phyloP scores from a whole-genome alignment of 805 yeast genomes.

The Candida sanyiensis region DNA sequence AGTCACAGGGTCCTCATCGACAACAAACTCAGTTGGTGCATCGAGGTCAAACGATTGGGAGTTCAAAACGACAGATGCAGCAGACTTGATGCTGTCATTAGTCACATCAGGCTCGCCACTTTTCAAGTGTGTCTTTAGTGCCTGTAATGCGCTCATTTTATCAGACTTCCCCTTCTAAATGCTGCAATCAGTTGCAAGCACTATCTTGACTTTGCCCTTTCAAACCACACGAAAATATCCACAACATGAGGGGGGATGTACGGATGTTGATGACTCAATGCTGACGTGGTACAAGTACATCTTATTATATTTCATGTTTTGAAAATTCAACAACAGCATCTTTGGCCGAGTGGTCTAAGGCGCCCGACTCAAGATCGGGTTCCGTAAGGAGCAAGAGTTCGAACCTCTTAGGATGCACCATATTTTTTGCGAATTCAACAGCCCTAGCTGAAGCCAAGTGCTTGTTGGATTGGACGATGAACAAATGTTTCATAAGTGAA shows the following conservation, averaged over 20 bases:
- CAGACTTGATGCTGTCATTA: conserved; percentile 31
- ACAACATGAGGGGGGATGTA: background rate
- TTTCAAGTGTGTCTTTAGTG: conserved; percentile 1
- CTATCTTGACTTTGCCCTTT: too few relatives aligned
- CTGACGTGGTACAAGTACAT: background rate
- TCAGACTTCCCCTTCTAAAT: background rate
- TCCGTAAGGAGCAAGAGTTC: conserved; percentile 6
- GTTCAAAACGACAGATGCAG: conserved; percentile 28
- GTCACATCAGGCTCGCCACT: conserved; percentile 12
- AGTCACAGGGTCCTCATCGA: conserved; percentile 43
- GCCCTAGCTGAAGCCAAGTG: too few relatives aligned
- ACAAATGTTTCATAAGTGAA: too few relatives aligned
- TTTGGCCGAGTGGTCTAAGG: conserved; percentile 6
- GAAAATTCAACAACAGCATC: too few relatives aligned
- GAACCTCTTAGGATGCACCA: conserved; percentile 6
- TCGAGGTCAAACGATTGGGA: conserved; percentile 32
- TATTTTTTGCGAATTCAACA: background rate
- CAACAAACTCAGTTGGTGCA: conserved; percentile 47
- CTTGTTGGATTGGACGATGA: too few relatives aligned
- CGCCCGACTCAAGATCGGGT: conserved; percentile 6
- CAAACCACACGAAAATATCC: too few relatives aligned
- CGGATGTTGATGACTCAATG: background rate
- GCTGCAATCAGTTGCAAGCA: too few relatives aligned
- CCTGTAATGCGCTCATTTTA: conserved; percentile 2
- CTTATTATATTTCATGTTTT: too few relatives aligned